Percentiles rank a stretch among this genome's conserved stretches.
Evolutionary conservation across 2,329 filamentous ascomycete species (phyloP).

Genomic region (Aureobasidium sp.): DNA sequence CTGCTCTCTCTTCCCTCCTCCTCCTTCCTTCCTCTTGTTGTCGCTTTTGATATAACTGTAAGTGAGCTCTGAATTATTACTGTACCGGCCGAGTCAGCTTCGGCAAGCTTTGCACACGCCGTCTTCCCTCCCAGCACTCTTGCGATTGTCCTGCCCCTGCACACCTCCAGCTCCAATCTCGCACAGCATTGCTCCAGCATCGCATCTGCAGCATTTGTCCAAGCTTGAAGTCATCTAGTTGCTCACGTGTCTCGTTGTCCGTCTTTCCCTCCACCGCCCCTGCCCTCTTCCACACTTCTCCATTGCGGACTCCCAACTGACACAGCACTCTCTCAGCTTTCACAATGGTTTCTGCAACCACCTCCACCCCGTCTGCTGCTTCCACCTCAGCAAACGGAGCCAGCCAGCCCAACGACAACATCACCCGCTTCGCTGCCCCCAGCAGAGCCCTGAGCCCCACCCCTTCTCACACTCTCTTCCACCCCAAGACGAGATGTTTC

Average conservation of each 20-base stretch:
- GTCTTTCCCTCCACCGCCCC: background rate
- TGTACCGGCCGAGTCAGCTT: conserved; percentile 8
- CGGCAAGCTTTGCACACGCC: conserved; percentile 13
- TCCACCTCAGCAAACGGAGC: conserved; percentile 22
- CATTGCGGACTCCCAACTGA: background rate
- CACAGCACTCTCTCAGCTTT: conserved; percentile 18
- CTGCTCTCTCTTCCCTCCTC: conserved; percentile 3
- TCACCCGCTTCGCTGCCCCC: conserved; percentile 88
- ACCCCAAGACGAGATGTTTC: conserved; percentile 99
- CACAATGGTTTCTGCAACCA: conserved; percentile 34
- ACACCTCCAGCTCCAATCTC: conserved; percentile 2
- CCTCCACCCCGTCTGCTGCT: conserved; percentile 21
- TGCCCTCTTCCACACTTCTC: background rate
- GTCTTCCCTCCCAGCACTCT: background rate
- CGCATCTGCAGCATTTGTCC: background rate
- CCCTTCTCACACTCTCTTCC: conserved; percentile 87
- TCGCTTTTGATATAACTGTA: conserved; percentile 14
- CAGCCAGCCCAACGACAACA: conserved; percentile 79
- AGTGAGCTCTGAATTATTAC: conserved; percentile 8
- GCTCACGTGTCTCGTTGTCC: conserved; percentile 9
- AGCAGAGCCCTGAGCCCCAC: conserved; percentile 87
- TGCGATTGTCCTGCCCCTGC: conserved; percentile 5
- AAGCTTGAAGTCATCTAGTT: background rate
- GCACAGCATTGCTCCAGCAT: background rate
- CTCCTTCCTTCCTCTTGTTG: conserved; percentile 3